Base-by-base conservation (phyloP, 1,139 yeast species). In the Kodamaea sp. region DNA sequence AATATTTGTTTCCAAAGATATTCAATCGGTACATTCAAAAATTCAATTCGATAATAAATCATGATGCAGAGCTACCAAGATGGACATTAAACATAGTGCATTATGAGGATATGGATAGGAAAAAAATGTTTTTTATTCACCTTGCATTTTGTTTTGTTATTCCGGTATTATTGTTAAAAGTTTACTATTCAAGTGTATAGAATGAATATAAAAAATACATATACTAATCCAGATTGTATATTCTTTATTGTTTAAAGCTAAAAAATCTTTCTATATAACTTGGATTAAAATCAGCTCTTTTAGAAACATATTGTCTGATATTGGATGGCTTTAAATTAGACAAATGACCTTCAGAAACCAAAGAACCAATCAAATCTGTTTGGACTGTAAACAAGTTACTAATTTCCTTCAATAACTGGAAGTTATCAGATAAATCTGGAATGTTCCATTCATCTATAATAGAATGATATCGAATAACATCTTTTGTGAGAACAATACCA, bases 301-400 rank as follows among this genome's bases (percentile, higher is more conserved):
- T 84, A 8, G 81, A 66, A 31, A 88, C 77, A 50, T 84, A 86
- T 47, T 79, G 86, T 41, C 85, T 73, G 24, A 89, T 67, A 9
- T 82, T 69, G 40, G 72, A 75, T 4, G 85, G 82, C 55, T 83
- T 84, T 56, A 90, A 71, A 41, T 70, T 75, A 1, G 83, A 81
- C 47, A 90, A 67, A 52, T 81, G 86, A 2, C 96, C 95, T 51
- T 89, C 96, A 32, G 84, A 79, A 2, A 90, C 79, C 54, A 90
- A 73, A 1, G 95, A 85, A 47, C 81, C 81, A 44, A 90, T 69
- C 51, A 87, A 76, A 38, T 67, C 66, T 7, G 73, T 66, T 55
- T 83, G 89, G 9, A 87, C 95, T 0, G 95, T 84, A 57, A 83
- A 90, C 47, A 90, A 67, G 53, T 87, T 88, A 29, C 94, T 90